Percentiles rank a stretch among this genome's conserved stretches.
These are phyloP conservation scores for Jamesozyma gamospora DNA, from an alignment of 805 yeast genomes.

Conservation along the genomic window DNA sequence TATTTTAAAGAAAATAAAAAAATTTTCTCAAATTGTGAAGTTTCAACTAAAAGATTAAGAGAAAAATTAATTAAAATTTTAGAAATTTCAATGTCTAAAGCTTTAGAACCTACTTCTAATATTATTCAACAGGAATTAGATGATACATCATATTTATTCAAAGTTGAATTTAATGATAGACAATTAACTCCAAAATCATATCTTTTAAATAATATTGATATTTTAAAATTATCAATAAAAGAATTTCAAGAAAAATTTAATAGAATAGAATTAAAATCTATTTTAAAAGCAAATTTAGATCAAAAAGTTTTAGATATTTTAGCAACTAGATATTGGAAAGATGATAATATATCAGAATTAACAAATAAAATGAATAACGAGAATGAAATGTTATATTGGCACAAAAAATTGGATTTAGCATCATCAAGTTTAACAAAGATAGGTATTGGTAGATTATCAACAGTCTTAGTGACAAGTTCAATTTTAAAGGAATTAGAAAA, in stretches of 20 bases:
- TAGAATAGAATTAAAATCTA: conserved; percentile 66
- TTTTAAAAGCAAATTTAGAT: conserved; percentile 76
- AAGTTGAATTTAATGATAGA: conserved; percentile 94
- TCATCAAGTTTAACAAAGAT: conserved; percentile 78
- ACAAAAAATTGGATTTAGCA: conserved; percentile 71
- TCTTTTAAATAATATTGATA: conserved; percentile 82
- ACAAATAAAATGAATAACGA: conserved; percentile 45
- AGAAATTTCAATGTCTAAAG: conserved; percentile 83
- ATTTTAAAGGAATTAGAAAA: conserved; percentile 67
- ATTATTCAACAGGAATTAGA: conserved; percentile 86
- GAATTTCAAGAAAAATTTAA: conserved; percentile 79
- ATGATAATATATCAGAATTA: conserved; percentile 37
- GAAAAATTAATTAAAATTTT: conserved; percentile 75
- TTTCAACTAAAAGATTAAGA: conserved; percentile 68
- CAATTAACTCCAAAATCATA: conserved; percentile 90
- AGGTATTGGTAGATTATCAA: conserved; percentile 88
- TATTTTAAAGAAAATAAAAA: conserved; percentile 58
- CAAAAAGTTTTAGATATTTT: conserved; percentile 79
- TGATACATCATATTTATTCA: conserved; percentile 84
- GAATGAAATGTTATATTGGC: conserved; percentile 61
- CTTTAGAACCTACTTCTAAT: conserved; percentile 76
- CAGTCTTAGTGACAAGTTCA: conserved; percentile 72
- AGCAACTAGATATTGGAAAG: conserved; percentile 89
- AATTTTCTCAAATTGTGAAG: conserved; percentile 52
- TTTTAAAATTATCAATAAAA: conserved; percentile 74